Conservation (phyloP, 2,329 filamentous ascomycete genomes). For the Cladophialophora bantiana region DNA sequence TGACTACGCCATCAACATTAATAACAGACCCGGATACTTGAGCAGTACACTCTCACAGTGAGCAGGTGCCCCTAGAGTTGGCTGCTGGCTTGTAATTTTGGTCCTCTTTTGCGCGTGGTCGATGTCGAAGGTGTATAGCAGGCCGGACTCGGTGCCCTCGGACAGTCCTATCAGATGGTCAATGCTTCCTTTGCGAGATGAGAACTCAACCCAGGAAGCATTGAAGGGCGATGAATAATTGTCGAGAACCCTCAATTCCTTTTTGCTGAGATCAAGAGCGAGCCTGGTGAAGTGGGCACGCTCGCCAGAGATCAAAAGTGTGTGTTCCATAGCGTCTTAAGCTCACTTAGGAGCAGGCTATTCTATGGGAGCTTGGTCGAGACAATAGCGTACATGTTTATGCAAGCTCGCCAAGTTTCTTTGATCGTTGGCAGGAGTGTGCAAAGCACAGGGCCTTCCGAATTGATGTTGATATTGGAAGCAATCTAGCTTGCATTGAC, state of each 20-base stretch:
- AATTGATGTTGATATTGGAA: too few species aligned
- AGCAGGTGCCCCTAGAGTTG: constrained; percentile 4
- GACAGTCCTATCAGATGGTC: background rate
- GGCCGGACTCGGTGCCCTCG: background rate
- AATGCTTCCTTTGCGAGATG: background rate
- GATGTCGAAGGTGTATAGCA: constrained; percentile 1
- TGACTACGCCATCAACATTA: background rate
- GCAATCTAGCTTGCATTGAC: too few species aligned
- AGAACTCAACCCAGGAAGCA: constrained; percentile 1
- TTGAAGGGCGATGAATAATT: constrained; percentile 2
- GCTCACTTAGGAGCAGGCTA: too few species aligned
- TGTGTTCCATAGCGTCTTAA: background rate
- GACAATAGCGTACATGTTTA: too few species aligned
- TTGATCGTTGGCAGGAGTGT: too few species aligned
- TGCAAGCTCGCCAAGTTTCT: too few species aligned
- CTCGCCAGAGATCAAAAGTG: background rate
- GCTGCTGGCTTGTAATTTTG: constrained; percentile 1
- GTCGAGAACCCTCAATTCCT: background rate
- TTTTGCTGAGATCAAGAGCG: background rate
- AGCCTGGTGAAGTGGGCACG: background rate
- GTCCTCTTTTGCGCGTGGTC: background rate
- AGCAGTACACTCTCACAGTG: background rate
- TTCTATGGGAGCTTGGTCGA: too few species aligned
- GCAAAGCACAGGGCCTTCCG: too few species aligned
- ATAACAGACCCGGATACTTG: background rate